Base-by-base conservation (phyloP, 2,329 filamentous ascomycete species). In the Stromatinia cepivora region DNA sequence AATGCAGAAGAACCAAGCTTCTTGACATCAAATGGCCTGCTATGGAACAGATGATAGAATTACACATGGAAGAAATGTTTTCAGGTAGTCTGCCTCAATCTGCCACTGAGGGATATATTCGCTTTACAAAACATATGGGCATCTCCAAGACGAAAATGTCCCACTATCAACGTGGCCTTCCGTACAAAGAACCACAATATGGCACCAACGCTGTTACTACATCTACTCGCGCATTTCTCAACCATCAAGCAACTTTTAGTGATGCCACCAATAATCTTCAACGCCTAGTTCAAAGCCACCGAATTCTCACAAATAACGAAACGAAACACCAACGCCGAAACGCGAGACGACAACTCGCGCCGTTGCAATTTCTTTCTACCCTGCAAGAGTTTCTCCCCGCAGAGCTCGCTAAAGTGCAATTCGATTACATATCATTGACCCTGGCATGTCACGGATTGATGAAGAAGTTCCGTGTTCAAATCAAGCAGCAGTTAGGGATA, bases 391-490 rank as follows among this genome's bases (percentile, higher is more conserved):
- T 50, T n/a, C 3, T 9, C 22, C 46, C 46, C 46, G 22, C 46
- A 8, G 46, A 50, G 22, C 10, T 50, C 9, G 48, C n/a, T 22
- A 25, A 52, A 52, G 10, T 52, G 13, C 39, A 42, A 7, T 42
- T 42, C 39, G 48, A 52, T 52, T 52, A 25, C 4, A 52, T 25
- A 25, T 50, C n/a, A n/a, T 52, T 52, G 48, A 25, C 48, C 8
- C 8, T 52, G 9, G 48, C n/a, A n/a, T 52, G n/a, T 52, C 48
- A 25, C 1, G 10, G 1, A 5, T 22, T 52, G n/a, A 52, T 52
- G 48, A 25, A 25, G n/a, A 52, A 52, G 48, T 52, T 52, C n/a
- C 48, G n/a, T n/a, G 48, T 52, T 52, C 48, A 52, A 52, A 52
- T 52, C n/a, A 52, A 13, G 48, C 22, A 25, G 10, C n/a, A 13